Conservation (phyloP, 129 eudicot species). For the Artemisia annua region DNA sequence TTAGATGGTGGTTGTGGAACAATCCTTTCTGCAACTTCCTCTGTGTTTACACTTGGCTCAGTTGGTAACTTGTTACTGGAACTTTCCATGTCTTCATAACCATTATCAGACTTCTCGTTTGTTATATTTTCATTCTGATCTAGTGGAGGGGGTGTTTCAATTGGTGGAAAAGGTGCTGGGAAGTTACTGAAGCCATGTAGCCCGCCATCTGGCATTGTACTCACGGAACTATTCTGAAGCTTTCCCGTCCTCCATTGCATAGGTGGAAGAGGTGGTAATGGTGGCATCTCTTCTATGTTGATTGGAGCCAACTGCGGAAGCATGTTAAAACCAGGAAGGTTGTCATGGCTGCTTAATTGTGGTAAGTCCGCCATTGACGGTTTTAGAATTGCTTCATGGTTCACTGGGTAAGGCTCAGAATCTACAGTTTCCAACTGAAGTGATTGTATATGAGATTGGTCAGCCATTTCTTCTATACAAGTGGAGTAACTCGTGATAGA, state of each 20-base stretch:
- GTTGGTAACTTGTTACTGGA: background rate
- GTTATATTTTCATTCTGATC: constrained; percentile 17
- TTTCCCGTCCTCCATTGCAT: constrained; percentile 87
- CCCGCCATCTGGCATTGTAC: constrained; percentile 29
- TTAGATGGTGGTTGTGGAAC: background rate
- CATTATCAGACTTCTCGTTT: constrained; percentile 19
- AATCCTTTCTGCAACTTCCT: constrained; percentile 20
- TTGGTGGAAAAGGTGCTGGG: constrained; percentile 34
- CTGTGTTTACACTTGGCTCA: background rate
- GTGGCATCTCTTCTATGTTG: constrained; percentile 68
- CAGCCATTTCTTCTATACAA: constrained; percentile 30
- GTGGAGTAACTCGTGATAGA: constrained; percentile 16
- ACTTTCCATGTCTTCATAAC: constrained; percentile 8
- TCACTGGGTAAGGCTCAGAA: constrained; percentile 14
- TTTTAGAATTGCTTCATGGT: constrained; percentile 22
- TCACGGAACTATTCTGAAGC: constrained; percentile 36
- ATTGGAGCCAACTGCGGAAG: constrained; percentile 45
- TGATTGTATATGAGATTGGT: constrained; percentile 16
- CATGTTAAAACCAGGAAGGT: constrained; percentile 25
- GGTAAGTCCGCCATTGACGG: constrained; percentile 21
- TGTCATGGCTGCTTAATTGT: constrained; percentile 20
- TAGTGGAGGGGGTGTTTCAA: background rate
- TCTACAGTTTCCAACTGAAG: constrained; percentile 8
- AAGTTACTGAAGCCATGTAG: constrained; percentile 24
- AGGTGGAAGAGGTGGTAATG: constrained; percentile 97